Evolutionary conservation across 805 yeast genomes (phyloP), one percentile per base, ranked within the genome.

Genomic region (Yarrowia sp.): DNA sequence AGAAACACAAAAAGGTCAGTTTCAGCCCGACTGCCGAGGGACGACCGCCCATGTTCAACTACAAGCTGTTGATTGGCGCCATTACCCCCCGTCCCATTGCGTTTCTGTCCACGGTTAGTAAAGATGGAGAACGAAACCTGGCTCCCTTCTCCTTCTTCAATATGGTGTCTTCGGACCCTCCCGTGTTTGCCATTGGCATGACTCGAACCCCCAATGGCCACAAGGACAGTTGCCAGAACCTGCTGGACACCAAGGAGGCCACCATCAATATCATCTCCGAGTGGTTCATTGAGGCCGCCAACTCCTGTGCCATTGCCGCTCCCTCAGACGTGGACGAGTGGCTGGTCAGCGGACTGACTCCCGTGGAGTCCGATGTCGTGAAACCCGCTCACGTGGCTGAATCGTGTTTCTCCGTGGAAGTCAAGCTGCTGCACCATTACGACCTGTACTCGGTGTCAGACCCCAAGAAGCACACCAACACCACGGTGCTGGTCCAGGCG

Each of bases 281-380:
- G 74, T 87, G 88, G 89, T 84, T 86, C 70, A 76, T 82, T 34
- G 90, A 87, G 69, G 90, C 89, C 30, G 88, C 89, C 9, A 86
- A 87, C 72, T 81, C 76, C 68, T 75, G 85, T 13, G 76, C 83
- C 19, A 79, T 78, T 36, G 76, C 80, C 70, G 80, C 86, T 1
- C 89, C 89, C 4, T 53, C 73, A 0, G 84, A 77, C 3, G 79
- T 82, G 15, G 84, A 83, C 70, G 91, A 87, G 74, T 87, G 87
- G 86, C 78, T 81, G 67, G 73, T 84, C 46, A 73, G 83, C 20
- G 89, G 90, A 0, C 77, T 87, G 68, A 84, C 87, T 1, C 84
- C 84, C 3, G 70, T 75, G 14, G 72, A 76, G 3, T 83, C 88
- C 0, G 71, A 72, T 0, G 72, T 75, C 10, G 90, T 87, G 49